Conservation (phyloP, 768 basidiomycete species). For the Grammothele lineata region DNA sequence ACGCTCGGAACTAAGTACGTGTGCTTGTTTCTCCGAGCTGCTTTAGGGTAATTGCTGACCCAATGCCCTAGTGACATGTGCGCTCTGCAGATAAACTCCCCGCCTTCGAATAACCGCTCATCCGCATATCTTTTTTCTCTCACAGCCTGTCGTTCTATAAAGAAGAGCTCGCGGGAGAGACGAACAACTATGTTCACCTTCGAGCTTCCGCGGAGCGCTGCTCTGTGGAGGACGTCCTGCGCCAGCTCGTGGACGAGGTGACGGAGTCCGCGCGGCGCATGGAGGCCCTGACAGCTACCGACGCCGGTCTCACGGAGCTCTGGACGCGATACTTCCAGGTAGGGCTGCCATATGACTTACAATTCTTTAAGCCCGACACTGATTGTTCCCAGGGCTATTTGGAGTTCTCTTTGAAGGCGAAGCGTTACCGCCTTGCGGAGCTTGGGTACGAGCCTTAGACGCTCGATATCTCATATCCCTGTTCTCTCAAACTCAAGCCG, state of each 20-base stretch:
- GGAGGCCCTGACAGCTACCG: neutral
- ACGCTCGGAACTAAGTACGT: conserved; percentile 8
- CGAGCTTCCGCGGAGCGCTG: conserved; percentile 9
- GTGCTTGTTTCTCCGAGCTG: no score
- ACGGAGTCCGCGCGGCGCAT: neutral
- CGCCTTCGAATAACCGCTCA: neutral
- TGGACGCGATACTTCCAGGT: conserved; percentile 8
- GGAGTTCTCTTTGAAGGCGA: conserved; percentile 8
- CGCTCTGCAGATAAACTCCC: neutral
- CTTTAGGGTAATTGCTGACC: neutral
- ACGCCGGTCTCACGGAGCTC: neutral
- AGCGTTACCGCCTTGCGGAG: conserved; percentile 4
- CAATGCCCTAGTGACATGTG: conserved; percentile 4
- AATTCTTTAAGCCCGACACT: no score
- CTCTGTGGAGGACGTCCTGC: neutral
- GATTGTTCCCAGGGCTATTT: conserved; percentile 1
- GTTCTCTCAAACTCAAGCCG: no score
- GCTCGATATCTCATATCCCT: no score
- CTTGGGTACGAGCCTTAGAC: neutral
- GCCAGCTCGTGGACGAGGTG: conserved; percentile 11
- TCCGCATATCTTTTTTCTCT: no score
- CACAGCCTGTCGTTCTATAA: conserved; percentile 19
- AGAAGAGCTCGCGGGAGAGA: conserved; percentile 14
- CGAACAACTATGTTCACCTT: conserved; percentile 14
- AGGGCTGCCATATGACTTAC: no score